Evolutionary conservation across 177 flowering plant species (phyloP).

Genomic region (Telopea speciosissima): DNA sequence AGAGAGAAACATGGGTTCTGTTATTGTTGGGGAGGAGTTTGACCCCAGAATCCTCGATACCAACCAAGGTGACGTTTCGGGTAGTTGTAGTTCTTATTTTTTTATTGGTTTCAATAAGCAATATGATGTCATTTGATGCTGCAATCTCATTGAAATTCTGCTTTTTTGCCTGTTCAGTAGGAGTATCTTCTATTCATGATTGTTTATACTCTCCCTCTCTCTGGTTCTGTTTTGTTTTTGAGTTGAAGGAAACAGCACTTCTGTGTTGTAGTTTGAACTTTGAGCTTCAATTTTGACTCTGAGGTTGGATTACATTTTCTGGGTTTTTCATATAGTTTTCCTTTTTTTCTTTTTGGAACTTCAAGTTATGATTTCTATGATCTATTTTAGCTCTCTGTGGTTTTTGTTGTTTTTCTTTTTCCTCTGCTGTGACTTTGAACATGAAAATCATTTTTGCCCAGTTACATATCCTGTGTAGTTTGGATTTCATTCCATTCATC

Average conservation of each 20-base stretch:
- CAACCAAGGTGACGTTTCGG: conserved; percentile 10
- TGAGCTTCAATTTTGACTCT: background rate
- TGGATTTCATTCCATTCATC: no score
- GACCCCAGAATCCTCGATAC: background rate
- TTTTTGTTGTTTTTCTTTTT: background rate
- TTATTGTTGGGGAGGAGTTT: conserved; percentile 4
- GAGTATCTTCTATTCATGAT: no score
- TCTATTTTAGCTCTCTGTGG: background rate
- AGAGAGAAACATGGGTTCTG: conserved; percentile 15
- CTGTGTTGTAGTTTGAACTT: background rate
- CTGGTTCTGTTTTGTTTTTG: background rate
- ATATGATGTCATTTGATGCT: background rate
- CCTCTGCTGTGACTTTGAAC: no score
- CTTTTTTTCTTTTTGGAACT: no score
- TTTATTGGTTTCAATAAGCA: background rate
- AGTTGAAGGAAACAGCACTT: background rate
- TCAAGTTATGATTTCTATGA: no score
- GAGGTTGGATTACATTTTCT: background rate
- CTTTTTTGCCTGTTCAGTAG: background rate
- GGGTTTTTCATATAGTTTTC: no score
- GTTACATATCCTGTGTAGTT: no score
- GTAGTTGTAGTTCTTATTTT: background rate
- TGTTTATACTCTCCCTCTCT: no score
- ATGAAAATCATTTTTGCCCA: no score
- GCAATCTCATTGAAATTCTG: background rate